Percentiles rank a stretch among this genome's conserved stretches.
phyloP scores from a whole-genome alignment of 768 basidiomycete genomes.

The Lepiota subincarnata region DNA sequence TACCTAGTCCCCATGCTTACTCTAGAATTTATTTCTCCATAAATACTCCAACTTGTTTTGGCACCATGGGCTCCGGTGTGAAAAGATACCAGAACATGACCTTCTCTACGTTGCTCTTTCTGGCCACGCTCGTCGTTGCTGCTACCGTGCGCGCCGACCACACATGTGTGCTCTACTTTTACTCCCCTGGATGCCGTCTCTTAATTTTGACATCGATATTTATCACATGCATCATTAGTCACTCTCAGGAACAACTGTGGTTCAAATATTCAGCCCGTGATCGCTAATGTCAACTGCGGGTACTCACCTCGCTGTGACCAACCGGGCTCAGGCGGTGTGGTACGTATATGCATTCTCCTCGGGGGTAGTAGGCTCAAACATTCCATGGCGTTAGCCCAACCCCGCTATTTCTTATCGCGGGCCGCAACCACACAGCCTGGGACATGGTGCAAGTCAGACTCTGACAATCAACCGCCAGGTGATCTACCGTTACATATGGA shows the following conservation, averaged over 20 bases:
- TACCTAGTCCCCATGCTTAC: not conserved
- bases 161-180: slow-evolving; percentile 13
- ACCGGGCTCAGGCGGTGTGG: slow-evolving; percentile 30
- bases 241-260: slow-evolving; percentile 32
- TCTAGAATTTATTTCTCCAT: not conserved
- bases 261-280: slow-evolving; percentile 26
- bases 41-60: not conserved
- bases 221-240: slow-evolving; percentile 17
- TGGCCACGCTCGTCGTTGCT: not conserved
- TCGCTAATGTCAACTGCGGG: slow-evolving; percentile 35
- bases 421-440: slow-evolving; percentile 27
- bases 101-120: not conserved
- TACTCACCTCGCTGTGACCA: slow-evolving; percentile 36
- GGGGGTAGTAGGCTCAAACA: not conserved
- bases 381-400: slow-evolving; percentile 19
- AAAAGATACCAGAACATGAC: not conserved
- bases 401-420: slow-evolving; percentile 31
- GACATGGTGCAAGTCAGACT: slow-evolving; percentile 23
- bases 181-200: not conserved
- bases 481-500: not conserved
- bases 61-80: not conserved
- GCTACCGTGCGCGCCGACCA: slow-evolving; percentile 17
- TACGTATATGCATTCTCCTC: slow-evolving; percentile 12
- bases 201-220: not conserved
- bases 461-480: slow-evolving; percentile 27